Percentiles rank a stretch among this genome's conserved stretches.
phyloP scores from a whole-genome alignment of 164 flowering plant species.

The Dillenia suffruticosa region DNA sequence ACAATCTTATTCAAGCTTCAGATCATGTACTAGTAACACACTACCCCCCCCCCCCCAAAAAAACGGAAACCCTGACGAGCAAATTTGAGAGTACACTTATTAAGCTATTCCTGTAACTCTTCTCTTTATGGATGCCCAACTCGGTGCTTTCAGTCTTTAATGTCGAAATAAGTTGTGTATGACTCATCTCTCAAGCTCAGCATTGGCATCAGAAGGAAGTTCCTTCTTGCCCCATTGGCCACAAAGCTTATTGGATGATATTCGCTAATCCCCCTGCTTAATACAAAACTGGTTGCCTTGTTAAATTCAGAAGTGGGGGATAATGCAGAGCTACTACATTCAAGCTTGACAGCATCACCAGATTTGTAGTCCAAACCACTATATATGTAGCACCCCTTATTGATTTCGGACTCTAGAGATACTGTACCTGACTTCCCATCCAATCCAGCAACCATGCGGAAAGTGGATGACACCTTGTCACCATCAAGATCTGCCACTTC shows the following conservation, averaged over 20 bases:
- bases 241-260: slow-evolving; percentile 87
- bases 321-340: slow-evolving; percentile 22
- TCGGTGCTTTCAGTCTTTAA: slow-evolving; percentile 11
- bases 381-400: slow-evolving; percentile 38
- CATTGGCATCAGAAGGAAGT: slow-evolving; percentile 64
- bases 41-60: too few species aligned
- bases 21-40: too few species aligned
- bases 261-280: slow-evolving; percentile 38
- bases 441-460: slow-evolving; percentile 50
- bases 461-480: slow-evolving; percentile 20
- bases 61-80: too few species aligned
- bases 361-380: slow-evolving; percentile 17
- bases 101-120: too few species aligned
- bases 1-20: too few species aligned
- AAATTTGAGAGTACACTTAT: too few species aligned
- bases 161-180: slow-evolving; percentile 73
- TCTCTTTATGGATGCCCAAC: too few species aligned
- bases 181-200: slow-evolving; percentile 68
- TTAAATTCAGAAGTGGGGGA: slow-evolving; percentile 23
- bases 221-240: slow-evolving; percentile 58
- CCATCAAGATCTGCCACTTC: slow-evolving; percentile 7
- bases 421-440: slow-evolving; percentile 35
- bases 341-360: slow-evolving; percentile 30
- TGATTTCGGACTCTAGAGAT: slow-evolving; percentile 42
- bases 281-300: slow-evolving; percentile 50